These are phyloP conservation scores for Agaricus subrufescens DNA, from an alignment of 768 basidiomycete species.

Conservation along the genomic window DNA sequence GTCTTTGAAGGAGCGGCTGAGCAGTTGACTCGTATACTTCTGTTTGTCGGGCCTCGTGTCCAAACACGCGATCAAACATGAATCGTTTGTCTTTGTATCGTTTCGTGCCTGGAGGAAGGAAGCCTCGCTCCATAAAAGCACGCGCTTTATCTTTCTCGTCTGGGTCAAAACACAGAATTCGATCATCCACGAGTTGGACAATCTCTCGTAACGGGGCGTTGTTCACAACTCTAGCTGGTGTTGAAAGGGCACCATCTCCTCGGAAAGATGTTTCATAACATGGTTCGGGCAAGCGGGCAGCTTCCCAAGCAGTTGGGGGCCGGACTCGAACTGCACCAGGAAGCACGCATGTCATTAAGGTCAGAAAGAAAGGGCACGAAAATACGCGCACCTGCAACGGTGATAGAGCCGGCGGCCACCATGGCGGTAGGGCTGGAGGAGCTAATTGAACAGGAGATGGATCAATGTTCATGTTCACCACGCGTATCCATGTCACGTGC, in stretches of 20 bases:
- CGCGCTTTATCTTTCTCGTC: constrained; percentile 80
- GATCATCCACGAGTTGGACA: constrained; percentile 89
- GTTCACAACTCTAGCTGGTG: constrained; percentile 51
- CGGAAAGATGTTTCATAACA: constrained; percentile 67
- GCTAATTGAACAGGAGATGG: constrained; percentile 10
- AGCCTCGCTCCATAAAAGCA: constrained; percentile 81
- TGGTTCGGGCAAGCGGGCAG: constrained; percentile 75
- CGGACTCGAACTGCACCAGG: constrained; percentile 74
- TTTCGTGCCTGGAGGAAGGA: constrained; percentile 82
- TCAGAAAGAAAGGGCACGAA: constrained; percentile 14
- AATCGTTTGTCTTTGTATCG: constrained; percentile 96
- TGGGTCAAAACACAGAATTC: constrained; percentile 94
- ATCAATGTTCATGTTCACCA: constrained; percentile 21
- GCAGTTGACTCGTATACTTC: constrained; percentile 87
- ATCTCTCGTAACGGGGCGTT: constrained; percentile 66
- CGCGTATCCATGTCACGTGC: constrained; percentile 35
- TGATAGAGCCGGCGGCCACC: constrained; percentile 85
- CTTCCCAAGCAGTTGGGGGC: constrained; percentile 82
- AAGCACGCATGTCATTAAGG: constrained; percentile 11
- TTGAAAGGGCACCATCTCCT: constrained; percentile 82
- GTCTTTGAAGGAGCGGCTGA: constrained; percentile 75
- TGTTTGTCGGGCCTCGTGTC: constrained; percentile 73
- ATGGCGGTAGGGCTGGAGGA: constrained; percentile 30
- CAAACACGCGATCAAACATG: constrained; percentile 94
- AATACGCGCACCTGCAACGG: constrained; percentile 63